Base-by-base conservation (phyloP, 768 basidiomycete species). In the Naematelia aurantialba region DNA sequence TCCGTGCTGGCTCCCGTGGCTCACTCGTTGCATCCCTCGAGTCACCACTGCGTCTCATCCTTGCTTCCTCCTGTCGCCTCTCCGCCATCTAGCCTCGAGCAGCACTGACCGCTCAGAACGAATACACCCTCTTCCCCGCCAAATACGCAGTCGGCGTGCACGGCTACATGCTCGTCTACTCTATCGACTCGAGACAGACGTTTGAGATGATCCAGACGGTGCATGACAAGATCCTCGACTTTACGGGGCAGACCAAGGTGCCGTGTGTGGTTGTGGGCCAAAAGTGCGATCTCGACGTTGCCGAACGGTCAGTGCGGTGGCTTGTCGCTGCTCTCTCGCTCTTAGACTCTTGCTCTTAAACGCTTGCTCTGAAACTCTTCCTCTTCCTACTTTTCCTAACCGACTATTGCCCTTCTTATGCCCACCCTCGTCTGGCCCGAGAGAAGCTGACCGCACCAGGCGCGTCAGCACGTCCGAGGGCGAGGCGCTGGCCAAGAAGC, bases 111-210 rank as follows among this genome's bases (percentile, higher is more conserved):
- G 19, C 21, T 22, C 74, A 92, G 91, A 94, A 98, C 73, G 94
- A 99, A 78, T 97, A 89, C 80, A 89, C 91, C 19, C 89, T 93
- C 58, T 84, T 99, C 64, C 91, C 90, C 66, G 83, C 89, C 25
- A 90, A 92, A 76, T 89, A 97, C 73, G 92, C 91, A 42, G 90
- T 97, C 69, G 94, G 94, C 53, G 91, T 94, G 69, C 93, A 99
- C 73, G 94, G 94, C 73, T 99, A 89, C 77, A 84, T 99, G 71
- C 85, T 99, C 69, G 93, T 97, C 46, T 99, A 97, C 80, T 89
- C 89, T 2, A 91, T 98, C 78, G 83, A 89, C 3, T 89, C 88
- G 19, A 82, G 87, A 59, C 85, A 86, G 69, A 91, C 89, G 8
- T 97, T 96, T 81, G 87, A 97, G 68, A 96, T 97, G 90, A 83